A percentile compares a stretch with the other conserved stretches of the same genome.
phyloP scores from a whole-genome alignment of 2,329 filamentous ascomycete genomes.

The Xylariales sp. region DNA sequence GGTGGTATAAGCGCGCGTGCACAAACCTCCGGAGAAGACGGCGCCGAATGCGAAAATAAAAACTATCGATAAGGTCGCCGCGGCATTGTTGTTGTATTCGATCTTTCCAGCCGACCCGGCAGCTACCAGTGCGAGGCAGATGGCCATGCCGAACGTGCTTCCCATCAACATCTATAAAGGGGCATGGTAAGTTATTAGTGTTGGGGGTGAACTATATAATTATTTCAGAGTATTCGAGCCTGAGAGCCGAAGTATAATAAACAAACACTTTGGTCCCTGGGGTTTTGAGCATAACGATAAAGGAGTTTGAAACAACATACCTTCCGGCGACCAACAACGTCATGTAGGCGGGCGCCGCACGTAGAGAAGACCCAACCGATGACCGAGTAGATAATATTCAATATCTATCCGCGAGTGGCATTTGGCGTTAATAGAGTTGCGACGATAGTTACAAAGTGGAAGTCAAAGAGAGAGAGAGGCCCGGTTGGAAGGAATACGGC shows the following conservation, averaged over 20 bases:
- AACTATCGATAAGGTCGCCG: slow-evolving; percentile 52
- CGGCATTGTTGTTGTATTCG: slow-evolving; percentile 51
- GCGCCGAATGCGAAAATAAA: slow-evolving; percentile 56
- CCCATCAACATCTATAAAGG: slow-evolving; percentile 49
- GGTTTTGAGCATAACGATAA: not conserved
- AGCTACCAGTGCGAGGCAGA: slow-evolving; percentile 54
- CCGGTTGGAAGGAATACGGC: not conserved
- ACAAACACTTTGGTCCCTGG: not conserved
- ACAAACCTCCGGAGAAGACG: slow-evolving; percentile 47
- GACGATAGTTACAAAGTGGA: not conserved
- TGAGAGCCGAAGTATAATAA: not conserved
- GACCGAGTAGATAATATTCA: slow-evolving; percentile 55
- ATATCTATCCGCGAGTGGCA: slow-evolving; percentile 34
- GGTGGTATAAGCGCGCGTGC: not conserved
- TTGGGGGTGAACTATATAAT: not conserved
- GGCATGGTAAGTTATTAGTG: not conserved
- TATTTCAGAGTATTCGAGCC: not conserved
- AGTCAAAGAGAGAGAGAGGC: not conserved
- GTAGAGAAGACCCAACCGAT: slow-evolving; percentile 54
- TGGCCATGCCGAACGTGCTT: slow-evolving; percentile 52
- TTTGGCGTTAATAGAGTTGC: not conserved
- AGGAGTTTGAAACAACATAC: slow-evolving; percentile 7
- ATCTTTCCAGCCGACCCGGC: slow-evolving; percentile 52
- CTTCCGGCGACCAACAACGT: slow-evolving; percentile 55
- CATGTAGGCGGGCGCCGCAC: slow-evolving; percentile 54